These are phyloP conservation scores for Periconia macrospinosa DNA, from an alignment of 2,329 filamentous ascomycete genomes.

Conservation along the genomic window DNA sequence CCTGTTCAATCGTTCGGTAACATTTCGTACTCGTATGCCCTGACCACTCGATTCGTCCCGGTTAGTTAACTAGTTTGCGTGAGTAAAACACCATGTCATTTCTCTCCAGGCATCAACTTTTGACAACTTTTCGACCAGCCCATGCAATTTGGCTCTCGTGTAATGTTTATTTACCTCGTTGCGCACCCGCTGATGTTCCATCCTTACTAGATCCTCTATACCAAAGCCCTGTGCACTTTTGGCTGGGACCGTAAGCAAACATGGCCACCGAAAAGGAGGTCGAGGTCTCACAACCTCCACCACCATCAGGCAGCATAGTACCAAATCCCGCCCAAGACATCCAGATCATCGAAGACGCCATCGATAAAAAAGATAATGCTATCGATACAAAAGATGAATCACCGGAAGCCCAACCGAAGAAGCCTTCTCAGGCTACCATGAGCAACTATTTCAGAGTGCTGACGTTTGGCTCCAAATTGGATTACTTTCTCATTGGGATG, in stretches of 20 bases:
- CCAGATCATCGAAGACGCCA: constrained; percentile 11
- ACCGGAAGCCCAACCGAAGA: constrained; percentile 12
- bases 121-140: too few species aligned
- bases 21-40: too few species aligned
- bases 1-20: too few species aligned
- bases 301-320: constrained; percentile 10
- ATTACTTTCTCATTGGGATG: constrained; percentile 29
- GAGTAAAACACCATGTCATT: too few species aligned
- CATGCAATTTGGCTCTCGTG: too few species aligned
- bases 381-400: constrained; percentile 2
- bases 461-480: constrained; percentile 34
- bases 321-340: constrained; percentile 15
- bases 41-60: too few species aligned
- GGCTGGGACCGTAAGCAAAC: background rate
- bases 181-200: too few species aligned
- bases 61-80: too few species aligned
- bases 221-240: too few species aligned
- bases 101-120: too few species aligned
- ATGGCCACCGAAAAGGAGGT: background rate
- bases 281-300: constrained; percentile 2
- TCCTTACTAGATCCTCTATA: too few species aligned
- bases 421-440: constrained; percentile 20
- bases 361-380: constrained; percentile 5
- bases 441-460: constrained; percentile 41
- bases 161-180: too few species aligned